Percentiles rank a stretch among this genome's conserved stretches.
Conservation (phyloP, 306 rosid species). For the Vachellia pachyceras region DNA sequence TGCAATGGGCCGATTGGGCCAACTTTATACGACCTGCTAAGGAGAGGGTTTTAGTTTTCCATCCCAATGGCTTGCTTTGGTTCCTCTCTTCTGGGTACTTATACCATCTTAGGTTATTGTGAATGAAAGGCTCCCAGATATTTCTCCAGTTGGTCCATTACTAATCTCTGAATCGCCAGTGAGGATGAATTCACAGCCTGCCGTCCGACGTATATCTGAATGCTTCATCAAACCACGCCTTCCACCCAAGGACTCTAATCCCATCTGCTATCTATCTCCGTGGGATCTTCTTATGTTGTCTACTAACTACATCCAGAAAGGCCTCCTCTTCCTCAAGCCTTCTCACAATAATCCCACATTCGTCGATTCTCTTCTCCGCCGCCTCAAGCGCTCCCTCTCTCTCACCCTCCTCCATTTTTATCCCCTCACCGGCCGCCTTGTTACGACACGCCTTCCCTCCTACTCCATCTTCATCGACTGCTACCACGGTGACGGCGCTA, state of each 20-base stretch:
- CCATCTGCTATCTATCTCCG: conserved; percentile 43
- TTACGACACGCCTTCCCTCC: conserved; percentile 40
- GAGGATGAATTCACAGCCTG: conserved; percentile 14
- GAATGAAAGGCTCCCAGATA: no score
- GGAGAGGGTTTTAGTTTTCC: no score
- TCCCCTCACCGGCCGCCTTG: conserved; percentile 67
- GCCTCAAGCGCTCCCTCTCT: conserved; percentile 64
- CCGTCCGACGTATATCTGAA: conserved; percentile 31
- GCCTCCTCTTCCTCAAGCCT: conserved; percentile 70
- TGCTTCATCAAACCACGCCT: conserved; percentile 45
- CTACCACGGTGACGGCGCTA: conserved; percentile 49
- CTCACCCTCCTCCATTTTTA: conserved; percentile 62
- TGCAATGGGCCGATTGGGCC: no score
- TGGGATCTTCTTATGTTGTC: conserved; percentile 61
- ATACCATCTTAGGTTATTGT: no score
- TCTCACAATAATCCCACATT: conserved; percentile 2
- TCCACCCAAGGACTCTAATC: conserved; percentile 2
- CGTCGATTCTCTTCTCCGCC: conserved; percentile 34
- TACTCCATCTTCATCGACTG: conserved; percentile 52
- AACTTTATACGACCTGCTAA: no score
- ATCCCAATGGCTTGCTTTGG: no score
- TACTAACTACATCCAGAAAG: conserved; percentile 62
- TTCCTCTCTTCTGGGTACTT: no score
- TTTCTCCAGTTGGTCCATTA: no score
- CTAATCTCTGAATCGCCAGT: neutral